Evolutionary conservation across 306 rosid genomes (phyloP).

Genomic region (Cucumis hystrix): DNA sequence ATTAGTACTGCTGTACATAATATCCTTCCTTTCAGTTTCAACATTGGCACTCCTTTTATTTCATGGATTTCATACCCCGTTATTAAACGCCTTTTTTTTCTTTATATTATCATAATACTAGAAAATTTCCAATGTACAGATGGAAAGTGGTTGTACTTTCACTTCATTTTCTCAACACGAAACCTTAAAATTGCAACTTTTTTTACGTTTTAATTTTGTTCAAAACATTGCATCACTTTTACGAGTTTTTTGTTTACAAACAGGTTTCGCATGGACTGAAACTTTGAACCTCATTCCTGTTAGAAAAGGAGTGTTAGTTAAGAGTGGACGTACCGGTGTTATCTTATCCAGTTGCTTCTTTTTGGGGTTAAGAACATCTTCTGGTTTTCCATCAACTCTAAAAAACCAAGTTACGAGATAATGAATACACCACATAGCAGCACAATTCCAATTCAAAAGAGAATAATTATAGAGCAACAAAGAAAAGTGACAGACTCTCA

Average conservation of each 20-base stretch:
- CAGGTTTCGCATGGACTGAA: neutral
- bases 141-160: neutral
- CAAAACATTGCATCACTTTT: neutral
- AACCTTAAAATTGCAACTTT: neutral
- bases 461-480: neutral
- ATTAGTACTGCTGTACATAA: too few species aligned
- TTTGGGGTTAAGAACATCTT: slow-evolving; percentile 95
- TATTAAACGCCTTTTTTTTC: too few species aligned
- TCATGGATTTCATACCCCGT: too few species aligned
- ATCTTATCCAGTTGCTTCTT: slow-evolving; percentile 95
- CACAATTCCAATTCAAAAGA: neutral
- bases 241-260: neutral
- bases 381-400: slow-evolving; percentile 92
- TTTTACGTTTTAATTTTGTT: neutral
- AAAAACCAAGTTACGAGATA: slow-evolving; percentile 12
- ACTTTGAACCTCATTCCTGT: neutral
- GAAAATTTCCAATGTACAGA: neutral
- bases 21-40: too few species aligned
- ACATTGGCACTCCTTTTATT: too few species aligned
- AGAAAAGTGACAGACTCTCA: too few species aligned
- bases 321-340: slow-evolving; percentile 53
- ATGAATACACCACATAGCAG: neutral
- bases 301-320: neutral
- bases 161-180: neutral
- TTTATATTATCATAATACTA: too few species aligned